Conservation (phyloP, 1,284 basidiomycete species). For the Amylostereum areolatum region DNA sequence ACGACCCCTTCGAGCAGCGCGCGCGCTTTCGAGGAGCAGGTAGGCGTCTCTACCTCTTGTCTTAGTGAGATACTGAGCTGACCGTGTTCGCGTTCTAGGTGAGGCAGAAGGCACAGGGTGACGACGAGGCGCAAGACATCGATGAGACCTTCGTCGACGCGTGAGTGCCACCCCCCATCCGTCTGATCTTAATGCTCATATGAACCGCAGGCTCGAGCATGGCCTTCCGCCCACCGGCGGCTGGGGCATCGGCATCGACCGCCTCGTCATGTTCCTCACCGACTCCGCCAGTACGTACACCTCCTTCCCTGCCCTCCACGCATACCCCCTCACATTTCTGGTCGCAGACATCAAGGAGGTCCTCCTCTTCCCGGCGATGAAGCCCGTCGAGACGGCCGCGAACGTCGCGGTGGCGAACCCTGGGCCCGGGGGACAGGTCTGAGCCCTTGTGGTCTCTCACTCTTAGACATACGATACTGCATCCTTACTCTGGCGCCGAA, state of each 20-base stretch:
- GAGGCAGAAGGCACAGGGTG: conserved; percentile 92
- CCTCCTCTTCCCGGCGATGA: conserved; percentile 87
- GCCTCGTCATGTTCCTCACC: conserved; percentile 94
- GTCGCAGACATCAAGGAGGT: conserved; percentile 83
- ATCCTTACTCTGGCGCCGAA: too few species aligned
- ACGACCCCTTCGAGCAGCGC: conserved; percentile 96
- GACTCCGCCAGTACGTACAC: conserved; percentile 74
- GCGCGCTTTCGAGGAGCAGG: conserved; percentile 95
- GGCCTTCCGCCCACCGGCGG: conserved; percentile 97
- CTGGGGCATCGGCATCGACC: conserved; percentile 93
- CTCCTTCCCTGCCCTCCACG: conserved; percentile 12
- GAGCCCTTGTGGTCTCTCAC: too few species aligned
- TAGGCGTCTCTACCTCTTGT: conserved; percentile 17
- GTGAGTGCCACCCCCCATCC: conserved; percentile 38
- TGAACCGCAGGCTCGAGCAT: conserved; percentile 75
- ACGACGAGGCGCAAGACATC: conserved; percentile 96
- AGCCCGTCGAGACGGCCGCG: conserved; percentile 55
- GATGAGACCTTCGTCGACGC: conserved; percentile 94
- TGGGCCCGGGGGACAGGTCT: conserved; percentile 26
- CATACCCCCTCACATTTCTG: conserved; percentile 18
- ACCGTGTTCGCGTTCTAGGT: conserved; percentile 31
- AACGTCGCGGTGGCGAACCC: conserved; percentile 21
- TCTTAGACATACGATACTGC: too few species aligned
- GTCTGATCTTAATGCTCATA: conserved; percentile 5
- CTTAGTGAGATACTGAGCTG: not conserved